phyloP scores from a whole-genome alignment of 164 flowering plant genomes.

The Akebia trifoliata region DNA sequence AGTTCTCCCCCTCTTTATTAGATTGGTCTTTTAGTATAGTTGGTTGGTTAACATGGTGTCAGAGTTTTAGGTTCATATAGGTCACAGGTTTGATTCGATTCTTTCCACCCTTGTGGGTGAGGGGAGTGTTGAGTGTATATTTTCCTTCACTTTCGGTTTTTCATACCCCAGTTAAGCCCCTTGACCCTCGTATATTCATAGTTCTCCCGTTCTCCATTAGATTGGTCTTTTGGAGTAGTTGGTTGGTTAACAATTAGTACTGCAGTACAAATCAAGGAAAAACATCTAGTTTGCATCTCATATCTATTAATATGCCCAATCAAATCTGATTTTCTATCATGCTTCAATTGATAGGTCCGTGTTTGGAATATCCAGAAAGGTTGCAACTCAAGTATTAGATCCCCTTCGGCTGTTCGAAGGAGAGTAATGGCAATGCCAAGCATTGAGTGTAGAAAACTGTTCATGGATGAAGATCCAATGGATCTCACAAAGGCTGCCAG shows the following conservation, averaged over 20 bases:
- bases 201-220: no score
- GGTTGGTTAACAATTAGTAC: not conserved
- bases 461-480: constrained; percentile 26
- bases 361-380: constrained; percentile 42
- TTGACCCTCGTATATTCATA: no score
- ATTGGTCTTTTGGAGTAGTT: no score
- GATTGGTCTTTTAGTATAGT: no score
- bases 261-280: not conserved
- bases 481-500: constrained; percentile 14
- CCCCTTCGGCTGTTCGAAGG: constrained; percentile 50
- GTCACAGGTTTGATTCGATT: no score
- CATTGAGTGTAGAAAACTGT: constrained; percentile 33
- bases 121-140: no score
- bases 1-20: no score
- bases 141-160: no score
- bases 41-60: no score
- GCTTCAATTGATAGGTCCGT: constrained; percentile 45
- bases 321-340: not conserved
- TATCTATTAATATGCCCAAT: not conserved
- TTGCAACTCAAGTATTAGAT: constrained; percentile 30
- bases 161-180: no score
- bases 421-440: constrained; percentile 61
- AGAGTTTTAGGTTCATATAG: no score
- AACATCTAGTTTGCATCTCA: not conserved
- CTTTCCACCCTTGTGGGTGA: no score